Base-by-base conservation (phyloP, 2,329 filamentous ascomycete species). In the Didymellaceae sp. region DNA sequence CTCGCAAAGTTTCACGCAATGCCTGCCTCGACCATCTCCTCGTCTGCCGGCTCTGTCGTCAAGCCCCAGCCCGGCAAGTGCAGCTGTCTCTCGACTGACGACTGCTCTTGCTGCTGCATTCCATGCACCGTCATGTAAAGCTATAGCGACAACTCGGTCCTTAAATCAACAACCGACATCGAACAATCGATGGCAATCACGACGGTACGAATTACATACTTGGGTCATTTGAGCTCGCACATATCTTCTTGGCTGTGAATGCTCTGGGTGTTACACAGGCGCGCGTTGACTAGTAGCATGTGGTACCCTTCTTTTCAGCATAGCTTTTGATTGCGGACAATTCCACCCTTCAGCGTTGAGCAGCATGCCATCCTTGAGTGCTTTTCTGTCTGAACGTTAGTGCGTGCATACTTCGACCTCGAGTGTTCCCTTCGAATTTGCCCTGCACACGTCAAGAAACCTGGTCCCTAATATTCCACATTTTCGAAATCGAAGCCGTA, bases 51-150 rank as follows among this genome's bases (percentile, higher is more conserved):
- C 30, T 70, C 70, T n/a, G 59, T 74, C 41, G 61, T 60, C 21
- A 74, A 74, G 54, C 69, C 71, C n/a, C 60, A 59, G 34, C 63
- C 66, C 0, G 58, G 62, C 21, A 68, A 73, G 58, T 58, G 59
- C 55, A 58, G 61, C 14, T 68, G 65, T 54, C 45, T 63, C 37
- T 67, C 62, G 46, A 66, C 61, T 25, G 66, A 67, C 20, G 65
- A 67, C 38, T 71, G 68, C 59, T 57, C 54, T 33, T 71, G 62
- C 62, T 72, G 70, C 64, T 59, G 55, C 55, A 65, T 73, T 31
- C 71, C 71, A 5, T 73, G 71, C 54, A 70, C 67, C 0, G 69
- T 73, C 41, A 73, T 73, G 70, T 73, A 63, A 52, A 61, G 7
- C 18, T 3, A 13, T 18, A 10, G n/a, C 6, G 16, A 13, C 10